Conservation (phyloP, 257 asterid genomes). For the Gardenia jasminoides region DNA sequence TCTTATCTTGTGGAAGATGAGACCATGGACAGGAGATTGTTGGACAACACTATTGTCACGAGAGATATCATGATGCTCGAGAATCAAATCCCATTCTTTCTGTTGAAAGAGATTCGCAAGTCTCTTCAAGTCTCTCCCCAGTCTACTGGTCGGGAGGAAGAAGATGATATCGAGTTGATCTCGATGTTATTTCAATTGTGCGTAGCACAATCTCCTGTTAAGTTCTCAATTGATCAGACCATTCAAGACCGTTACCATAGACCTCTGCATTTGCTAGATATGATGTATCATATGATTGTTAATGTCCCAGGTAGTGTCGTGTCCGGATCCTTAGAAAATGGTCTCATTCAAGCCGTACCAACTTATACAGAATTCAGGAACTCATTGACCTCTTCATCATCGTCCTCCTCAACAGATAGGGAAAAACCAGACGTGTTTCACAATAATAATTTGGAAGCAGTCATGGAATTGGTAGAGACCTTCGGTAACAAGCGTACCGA, state of each 20-base stretch:
- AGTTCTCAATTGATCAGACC: constrained; percentile 5
- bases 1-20: constrained; percentile 7
- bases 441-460: constrained; percentile 7
- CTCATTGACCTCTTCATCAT: background rate
- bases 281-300: constrained; percentile 36
- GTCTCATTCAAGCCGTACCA: background rate
- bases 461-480: constrained; percentile 23
- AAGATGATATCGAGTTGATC: background rate
- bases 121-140: background rate
- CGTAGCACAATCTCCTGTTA: constrained; percentile 27
- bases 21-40: constrained; percentile 1
- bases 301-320: background rate
- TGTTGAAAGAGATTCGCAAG: constrained; percentile 24
- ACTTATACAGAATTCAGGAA: background rate
- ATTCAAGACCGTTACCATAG: background rate
- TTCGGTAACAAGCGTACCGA: constrained; percentile 17
- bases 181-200: constrained; percentile 23
- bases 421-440: constrained; percentile 13
- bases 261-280: constrained; percentile 37
- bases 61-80: constrained; percentile 43
- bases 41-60: constrained; percentile 22
- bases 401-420: background rate
- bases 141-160: background rate
- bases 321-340: background rate
- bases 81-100: constrained; percentile 40